A percentile compares a stretch with the other conserved stretches of the same genome.
phyloP scores from a whole-genome alignment of 495 filamentous ascomycete species.

The Aspergillus cavernicola region DNA sequence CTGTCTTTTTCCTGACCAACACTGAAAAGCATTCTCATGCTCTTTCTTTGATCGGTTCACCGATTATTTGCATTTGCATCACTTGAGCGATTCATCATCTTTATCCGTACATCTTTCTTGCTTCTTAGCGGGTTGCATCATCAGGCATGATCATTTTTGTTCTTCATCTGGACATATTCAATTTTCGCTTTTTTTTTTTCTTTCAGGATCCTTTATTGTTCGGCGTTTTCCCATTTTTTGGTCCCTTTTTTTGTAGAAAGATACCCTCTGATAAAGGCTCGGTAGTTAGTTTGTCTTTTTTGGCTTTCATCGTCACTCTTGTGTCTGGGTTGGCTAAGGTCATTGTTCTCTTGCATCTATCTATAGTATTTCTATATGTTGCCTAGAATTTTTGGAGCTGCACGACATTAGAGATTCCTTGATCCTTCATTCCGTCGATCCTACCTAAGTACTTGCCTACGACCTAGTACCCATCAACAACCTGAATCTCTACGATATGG shows the following conservation, averaged over 20 bases:
- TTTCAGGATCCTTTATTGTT: not conserved
- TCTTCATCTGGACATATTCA: slow-evolving; percentile 1
- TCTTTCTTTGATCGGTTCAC: not conserved
- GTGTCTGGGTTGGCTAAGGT: not conserved
- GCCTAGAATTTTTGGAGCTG: no score
- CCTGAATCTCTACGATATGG: no score
- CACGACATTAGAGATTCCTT: no score
- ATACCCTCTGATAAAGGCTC: slow-evolving; percentile 53
- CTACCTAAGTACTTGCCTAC: no score
- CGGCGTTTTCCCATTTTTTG: slow-evolving; percentile 6
- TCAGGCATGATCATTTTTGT: slow-evolving; percentile 19
- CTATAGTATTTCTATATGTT: no score
- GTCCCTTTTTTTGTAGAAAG: slow-evolving; percentile 14
- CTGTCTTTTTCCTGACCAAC: not conserved
- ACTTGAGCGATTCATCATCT: slow-evolving; percentile 1
- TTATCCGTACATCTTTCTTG: not conserved
- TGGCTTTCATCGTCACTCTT: slow-evolving; percentile 31
- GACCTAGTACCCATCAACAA: no score
- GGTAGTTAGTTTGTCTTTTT: slow-evolving; percentile 50
- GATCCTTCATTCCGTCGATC: no score
- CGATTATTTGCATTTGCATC: slow-evolving; percentile 1
- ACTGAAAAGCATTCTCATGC: not conserved
- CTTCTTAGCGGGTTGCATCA: slow-evolving; percentile 26
- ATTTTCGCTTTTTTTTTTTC: slow-evolving; percentile 16
- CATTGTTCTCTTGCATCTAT: not conserved